Evolutionary conservation across 148 eudicot genomes (phyloP), one percentile per base, ranked within the genome.

Genomic region (Limonium bicolor): DNA sequence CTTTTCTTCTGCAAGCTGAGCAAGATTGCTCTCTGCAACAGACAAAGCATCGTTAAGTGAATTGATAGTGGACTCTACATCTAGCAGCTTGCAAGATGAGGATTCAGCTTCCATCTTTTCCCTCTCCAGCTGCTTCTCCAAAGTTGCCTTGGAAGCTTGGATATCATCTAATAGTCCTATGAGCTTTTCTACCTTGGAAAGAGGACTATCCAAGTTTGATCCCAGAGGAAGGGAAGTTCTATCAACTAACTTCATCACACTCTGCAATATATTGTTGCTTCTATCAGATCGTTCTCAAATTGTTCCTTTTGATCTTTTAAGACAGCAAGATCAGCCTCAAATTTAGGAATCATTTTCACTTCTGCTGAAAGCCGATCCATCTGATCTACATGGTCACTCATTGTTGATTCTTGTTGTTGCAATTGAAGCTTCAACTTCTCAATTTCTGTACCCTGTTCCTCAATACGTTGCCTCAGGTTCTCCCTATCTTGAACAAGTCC

Each of bases 401-500:
- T 56, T 24, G 59, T 37, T 35, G 73, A 60, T 46, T 62, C 69
- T 59, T 51, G 69, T 44, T 70, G 73, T 74, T 64, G 70, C 50
- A 70, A 41, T 50, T 80, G 82, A 32, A 58, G 28, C 61, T 69
- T 77, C 63, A 90, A 54, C 46, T 54, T 76, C 55, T 84, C 80
- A 27, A 80, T 76, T 73, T 84, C 77, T 35, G 85, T 53, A 46
- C 55, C 71, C 71, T 78, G 75, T 63, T 76, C 99, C 50, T 71
- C 81, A 51, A 80, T 49, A 44, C 51, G 67, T 52, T 69, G 71
- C 64, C 73, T 90, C 70, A 80, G 50, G 53, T 72, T 80, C 64
- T 90, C 99, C 51, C 93, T 57, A 32, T 90, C 99, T 65, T 90
- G 99, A 51, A 80, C 81, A 36, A 90, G 74, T 42, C 99, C 99